Conservation (phyloP, 2,329 filamentous ascomycete species). For the Fusarium albidum region DNA sequence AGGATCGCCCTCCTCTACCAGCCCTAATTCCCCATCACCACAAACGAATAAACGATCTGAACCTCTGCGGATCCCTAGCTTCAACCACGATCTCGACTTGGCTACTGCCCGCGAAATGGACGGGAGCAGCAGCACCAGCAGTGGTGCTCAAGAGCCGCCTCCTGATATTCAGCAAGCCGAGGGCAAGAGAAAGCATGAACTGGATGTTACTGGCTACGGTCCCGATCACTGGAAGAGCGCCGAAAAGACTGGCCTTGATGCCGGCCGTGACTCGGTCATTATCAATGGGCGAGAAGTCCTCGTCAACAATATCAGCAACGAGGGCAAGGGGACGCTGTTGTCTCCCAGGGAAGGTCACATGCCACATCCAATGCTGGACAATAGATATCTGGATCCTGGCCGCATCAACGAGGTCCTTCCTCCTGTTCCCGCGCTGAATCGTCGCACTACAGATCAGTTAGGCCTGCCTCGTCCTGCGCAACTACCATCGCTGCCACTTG, state of each 20-base stretch:
- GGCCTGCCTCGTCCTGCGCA: constrained; percentile 74
- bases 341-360: constrained; percentile 46
- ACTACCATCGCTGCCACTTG: constrained; percentile 72
- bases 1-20: not conserved
- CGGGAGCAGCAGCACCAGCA: constrained; percentile 24
- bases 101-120: constrained; percentile 59
- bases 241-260: constrained; percentile 65
- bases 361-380: constrained; percentile 38
- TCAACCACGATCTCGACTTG: constrained; percentile 71
- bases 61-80: constrained; percentile 56
- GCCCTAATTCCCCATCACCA: constrained; percentile 6
- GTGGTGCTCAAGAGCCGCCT: constrained; percentile 6
- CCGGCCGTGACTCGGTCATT: constrained; percentile 76
- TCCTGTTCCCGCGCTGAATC: constrained; percentile 63
- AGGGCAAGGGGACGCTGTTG: constrained; percentile 68
- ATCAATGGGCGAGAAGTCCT: constrained; percentile 76
- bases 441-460: constrained; percentile 71
- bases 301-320: constrained; percentile 67
- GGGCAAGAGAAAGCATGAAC: constrained; percentile 68
- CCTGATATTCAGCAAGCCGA: constrained; percentile 53
- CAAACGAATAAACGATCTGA: constrained; percentile 47
- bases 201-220: constrained; percentile 82
- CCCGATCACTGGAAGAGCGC: constrained; percentile 77
- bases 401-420: constrained; percentile 60
- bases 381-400: constrained; percentile 44